Conservation (phyloP, 1,284 basidiomycete species). For the Ustilago nuda region DNA sequence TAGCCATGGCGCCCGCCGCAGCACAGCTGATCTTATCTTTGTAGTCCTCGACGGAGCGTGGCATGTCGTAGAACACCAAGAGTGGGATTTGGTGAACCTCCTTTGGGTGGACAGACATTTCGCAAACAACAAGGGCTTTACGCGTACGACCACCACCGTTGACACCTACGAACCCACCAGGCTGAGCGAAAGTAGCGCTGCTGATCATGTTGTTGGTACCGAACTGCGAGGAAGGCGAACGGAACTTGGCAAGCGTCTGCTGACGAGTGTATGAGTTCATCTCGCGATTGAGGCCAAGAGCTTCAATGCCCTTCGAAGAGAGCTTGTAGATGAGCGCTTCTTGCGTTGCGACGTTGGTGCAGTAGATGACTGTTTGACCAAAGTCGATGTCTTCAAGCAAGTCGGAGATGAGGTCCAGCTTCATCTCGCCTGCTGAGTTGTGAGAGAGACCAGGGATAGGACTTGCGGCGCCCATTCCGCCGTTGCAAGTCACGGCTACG, state of each 20-base stretch:
- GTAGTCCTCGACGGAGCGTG: conserved; percentile 94
- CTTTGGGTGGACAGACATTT: conserved; percentile 86
- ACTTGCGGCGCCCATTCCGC: conserved; percentile 85
- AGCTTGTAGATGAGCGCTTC: conserved; percentile 77
- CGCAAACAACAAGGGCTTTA: conserved; percentile 85
- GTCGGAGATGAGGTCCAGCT: conserved; percentile 92
- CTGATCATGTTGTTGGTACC: conserved; percentile 40
- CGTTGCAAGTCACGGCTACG: conserved; percentile 70
- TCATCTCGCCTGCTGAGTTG: conserved; percentile 93
- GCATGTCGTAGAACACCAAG: conserved; percentile 84
- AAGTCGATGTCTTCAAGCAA: conserved; percentile 87
- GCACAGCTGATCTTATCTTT: conserved; percentile 78
- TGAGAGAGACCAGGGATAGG: conserved; percentile 80
- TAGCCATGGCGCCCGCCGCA: conserved; percentile 81
- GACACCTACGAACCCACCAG: conserved; percentile 73
- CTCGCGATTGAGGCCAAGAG: conserved; percentile 80
- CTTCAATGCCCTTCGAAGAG: conserved; percentile 84
- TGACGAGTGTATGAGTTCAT: conserved; percentile 84
- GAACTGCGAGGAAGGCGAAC: conserved; percentile 71
- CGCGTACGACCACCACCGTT: conserved; percentile 50
- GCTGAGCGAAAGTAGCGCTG: conserved; percentile 72
- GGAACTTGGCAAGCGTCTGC: conserved; percentile 83
- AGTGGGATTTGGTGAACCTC: conserved; percentile 90
- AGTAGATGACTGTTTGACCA: conserved; percentile 63
- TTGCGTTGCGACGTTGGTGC: conserved; percentile 63